Evolutionary conservation across 345 rosid genomes (phyloP).

Genomic region (Salix dunnii): DNA sequence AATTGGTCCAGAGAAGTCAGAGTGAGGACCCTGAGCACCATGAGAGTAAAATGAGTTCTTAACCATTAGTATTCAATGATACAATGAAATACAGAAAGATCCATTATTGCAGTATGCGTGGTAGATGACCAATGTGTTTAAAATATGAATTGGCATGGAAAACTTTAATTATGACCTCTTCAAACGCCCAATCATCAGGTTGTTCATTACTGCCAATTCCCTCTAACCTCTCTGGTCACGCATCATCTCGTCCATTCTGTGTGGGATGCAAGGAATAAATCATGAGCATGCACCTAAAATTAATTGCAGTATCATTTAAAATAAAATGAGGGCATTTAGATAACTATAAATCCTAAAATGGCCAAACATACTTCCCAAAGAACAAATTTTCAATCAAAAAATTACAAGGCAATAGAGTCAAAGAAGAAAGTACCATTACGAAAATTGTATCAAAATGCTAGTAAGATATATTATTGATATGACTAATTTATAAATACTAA

Average conservation of each 20-base stretch:
- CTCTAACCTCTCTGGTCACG: slow-evolving; percentile 94
- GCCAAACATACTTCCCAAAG: neutral
- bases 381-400: neutral
- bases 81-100: neutral
- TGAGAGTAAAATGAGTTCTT: neutral
- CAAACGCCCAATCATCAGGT: slow-evolving; percentile 37
- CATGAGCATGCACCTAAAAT: neutral
- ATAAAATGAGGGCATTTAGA: neutral
- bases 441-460: too few species aligned
- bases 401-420: neutral
- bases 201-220: slow-evolving; percentile 49
- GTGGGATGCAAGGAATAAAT: slow-evolving; percentile 1
- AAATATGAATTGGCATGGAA: too few species aligned
- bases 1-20: slow-evolving; percentile 86
- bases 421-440: too few species aligned
- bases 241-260: slow-evolving; percentile 98
- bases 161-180: slow-evolving; percentile 44
- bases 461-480: too few species aligned
- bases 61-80: neutral
- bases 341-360: neutral
- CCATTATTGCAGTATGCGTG: neutral
- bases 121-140: neutral
- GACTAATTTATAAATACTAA: too few species aligned
- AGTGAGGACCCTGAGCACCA: slow-evolving; percentile 76
- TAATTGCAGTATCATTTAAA: too few species aligned